Conservation (phyloP, 1,284 basidiomycete genomes). For the Schizopora paradoxa region DNA sequence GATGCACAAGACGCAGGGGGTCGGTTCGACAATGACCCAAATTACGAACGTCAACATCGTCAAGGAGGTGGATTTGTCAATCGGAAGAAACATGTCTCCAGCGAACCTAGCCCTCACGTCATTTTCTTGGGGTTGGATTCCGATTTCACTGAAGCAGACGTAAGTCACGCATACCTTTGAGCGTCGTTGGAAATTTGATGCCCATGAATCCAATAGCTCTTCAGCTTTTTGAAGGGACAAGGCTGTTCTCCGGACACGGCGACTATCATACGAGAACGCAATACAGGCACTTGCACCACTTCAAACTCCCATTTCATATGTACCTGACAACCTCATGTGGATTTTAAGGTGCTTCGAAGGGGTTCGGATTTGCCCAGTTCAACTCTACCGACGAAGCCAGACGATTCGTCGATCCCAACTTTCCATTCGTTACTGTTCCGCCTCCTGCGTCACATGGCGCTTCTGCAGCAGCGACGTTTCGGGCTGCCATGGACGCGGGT, state of each 20-base stretch:
- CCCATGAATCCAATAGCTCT: constrained; percentile 68
- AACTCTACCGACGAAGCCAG: constrained; percentile 75
- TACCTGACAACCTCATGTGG: constrained; percentile 64
- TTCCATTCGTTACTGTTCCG: constrained; percentile 80
- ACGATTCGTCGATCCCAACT: constrained; percentile 82
- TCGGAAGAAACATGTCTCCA: constrained; percentile 63
- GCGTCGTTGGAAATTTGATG: constrained; percentile 33
- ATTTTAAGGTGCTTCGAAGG: constrained; percentile 82
- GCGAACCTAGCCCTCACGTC: constrained; percentile 81
- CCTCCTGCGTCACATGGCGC: constrained; percentile 78
- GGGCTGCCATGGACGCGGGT: constrained; percentile 63
- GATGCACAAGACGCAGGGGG: constrained; percentile 5
- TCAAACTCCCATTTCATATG: constrained; percentile 50
- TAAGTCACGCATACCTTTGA: constrained; percentile 35
- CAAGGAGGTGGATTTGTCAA: constrained; percentile 43
- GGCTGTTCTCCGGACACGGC: constrained; percentile 76
- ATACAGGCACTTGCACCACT: constrained; percentile 88
- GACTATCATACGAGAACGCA: constrained; percentile 90
- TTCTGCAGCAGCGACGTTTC: constrained; percentile 60
- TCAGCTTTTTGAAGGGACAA: constrained; percentile 38
- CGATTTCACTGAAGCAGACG: constrained; percentile 86
- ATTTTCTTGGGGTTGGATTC: constrained; percentile 89
- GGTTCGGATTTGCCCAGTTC: constrained; percentile 93
- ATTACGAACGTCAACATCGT: constrained; percentile 40
- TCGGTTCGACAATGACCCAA: constrained; percentile 35